A percentile compares a stretch with the other conserved stretches of the same genome.
Conservation (phyloP, 495 filamentous ascomycete species). For the Xylaria sp. region DNA sequence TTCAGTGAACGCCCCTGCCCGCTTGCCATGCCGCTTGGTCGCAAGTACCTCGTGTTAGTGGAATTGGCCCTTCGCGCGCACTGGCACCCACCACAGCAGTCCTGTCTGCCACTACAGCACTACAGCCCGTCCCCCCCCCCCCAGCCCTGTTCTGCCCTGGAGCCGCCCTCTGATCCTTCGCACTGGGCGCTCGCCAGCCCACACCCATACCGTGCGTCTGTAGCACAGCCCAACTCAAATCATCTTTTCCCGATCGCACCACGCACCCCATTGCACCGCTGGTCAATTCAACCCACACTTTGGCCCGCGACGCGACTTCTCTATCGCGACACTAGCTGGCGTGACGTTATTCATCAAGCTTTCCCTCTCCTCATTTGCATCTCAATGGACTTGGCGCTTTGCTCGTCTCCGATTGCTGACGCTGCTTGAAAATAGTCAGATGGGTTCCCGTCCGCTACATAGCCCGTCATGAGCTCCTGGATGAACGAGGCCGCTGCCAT, state of each 20-base stretch:
- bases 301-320: slow-evolving; percentile 60
- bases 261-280: slow-evolving; percentile 31
- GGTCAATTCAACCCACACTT: slow-evolving; percentile 30
- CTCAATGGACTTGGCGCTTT: slow-evolving; percentile 43
- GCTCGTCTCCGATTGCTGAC: slow-evolving; percentile 53
- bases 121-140: background rate
- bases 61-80: background rate
- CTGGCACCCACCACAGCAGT: background rate
- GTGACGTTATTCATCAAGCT: slow-evolving; percentile 49
- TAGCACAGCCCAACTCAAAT: slow-evolving; percentile 42
- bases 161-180: slow-evolving; percentile 13
- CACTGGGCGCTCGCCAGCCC: slow-evolving; percentile 24
- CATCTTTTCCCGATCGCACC: slow-evolving; percentile 44
- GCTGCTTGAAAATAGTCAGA: slow-evolving; percentile 52
- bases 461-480: slow-evolving; percentile 79
- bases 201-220: slow-evolving; percentile 22
- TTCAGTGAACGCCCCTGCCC: slow-evolving; percentile 12
- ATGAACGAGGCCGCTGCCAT: slow-evolving; percentile 76
- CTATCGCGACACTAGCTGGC: slow-evolving; percentile 58
- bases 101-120: background rate
- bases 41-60: slow-evolving; percentile 13
- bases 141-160: slow-evolving; percentile 8
- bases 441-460: slow-evolving; percentile 50
- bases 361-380: slow-evolving; percentile 32
- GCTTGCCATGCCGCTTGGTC: background rate